A percentile compares a stretch with the other conserved stretches of the same genome.
phyloP scores from a whole-genome alignment of 805 yeast species.

The Metschnikowia reukaufii region DNA sequence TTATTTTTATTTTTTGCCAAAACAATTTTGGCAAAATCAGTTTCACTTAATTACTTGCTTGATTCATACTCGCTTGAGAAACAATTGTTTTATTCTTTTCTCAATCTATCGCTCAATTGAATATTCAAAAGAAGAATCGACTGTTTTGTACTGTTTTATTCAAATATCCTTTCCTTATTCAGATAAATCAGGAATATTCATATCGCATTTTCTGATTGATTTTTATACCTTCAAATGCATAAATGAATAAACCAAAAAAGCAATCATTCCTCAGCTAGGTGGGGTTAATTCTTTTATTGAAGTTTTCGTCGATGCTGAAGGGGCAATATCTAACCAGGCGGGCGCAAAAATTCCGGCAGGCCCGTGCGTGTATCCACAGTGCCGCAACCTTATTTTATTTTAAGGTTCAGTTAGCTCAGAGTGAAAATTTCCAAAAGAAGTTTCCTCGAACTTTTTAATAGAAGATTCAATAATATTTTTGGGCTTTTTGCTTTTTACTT shows the following conservation, averaged over 20 bases:
- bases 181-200: too few species aligned
- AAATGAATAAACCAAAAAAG: neutral
- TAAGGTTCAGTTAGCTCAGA: too few species aligned
- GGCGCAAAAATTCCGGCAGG: neutral
- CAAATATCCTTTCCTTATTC: too few species aligned
- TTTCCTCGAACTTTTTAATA: neutral
- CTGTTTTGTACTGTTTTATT: too few species aligned
- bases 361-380: neutral
- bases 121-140: too few species aligned
- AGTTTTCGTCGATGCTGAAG: neutral
- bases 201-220: too few species aligned
- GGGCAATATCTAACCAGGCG: too few species aligned
- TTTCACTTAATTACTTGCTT: too few species aligned
- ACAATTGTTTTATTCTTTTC: neutral
- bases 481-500: too few species aligned
- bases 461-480: neutral
- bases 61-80: neutral
- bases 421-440: too few species aligned
- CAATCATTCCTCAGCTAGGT: neutral
- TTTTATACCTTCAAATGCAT: too few species aligned
- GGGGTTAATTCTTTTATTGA: neutral
- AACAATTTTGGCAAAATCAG: neutral
- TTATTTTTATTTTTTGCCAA: constrained; percentile 26
- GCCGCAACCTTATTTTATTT: neutral
- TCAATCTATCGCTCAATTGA: too few species aligned